Evolutionary conservation across 805 yeast species (phyloP).

Genomic region (Hermanozyma aechmeae): DNA sequence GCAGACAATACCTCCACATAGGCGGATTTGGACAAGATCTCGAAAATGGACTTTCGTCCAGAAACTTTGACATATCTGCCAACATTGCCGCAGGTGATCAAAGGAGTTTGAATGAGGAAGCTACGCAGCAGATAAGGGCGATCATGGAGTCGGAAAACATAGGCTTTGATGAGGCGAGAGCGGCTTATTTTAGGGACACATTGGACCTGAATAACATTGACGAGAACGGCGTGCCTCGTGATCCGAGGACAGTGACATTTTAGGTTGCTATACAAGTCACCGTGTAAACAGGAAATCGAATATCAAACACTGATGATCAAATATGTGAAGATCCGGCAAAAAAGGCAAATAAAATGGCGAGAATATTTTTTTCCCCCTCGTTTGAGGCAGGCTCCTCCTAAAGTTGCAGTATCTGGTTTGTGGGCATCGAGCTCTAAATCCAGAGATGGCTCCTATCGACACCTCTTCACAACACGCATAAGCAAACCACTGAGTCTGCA

Average conservation of each 20-base stretch:
- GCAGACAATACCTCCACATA: constrained; percentile 1
- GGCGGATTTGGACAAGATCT: constrained; percentile 30
- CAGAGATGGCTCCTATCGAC: too few relatives aligned
- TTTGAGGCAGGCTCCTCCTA: too few relatives aligned
- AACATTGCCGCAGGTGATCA: constrained; percentile 39
- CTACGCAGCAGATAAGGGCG: constrained; percentile 40
- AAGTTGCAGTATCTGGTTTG: too few relatives aligned
- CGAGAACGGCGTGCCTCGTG: background rate
- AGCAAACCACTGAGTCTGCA: background rate
- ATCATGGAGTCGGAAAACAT: constrained; percentile 46
- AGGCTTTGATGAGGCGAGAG: constrained; percentile 64
- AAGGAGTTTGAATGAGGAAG: constrained; percentile 44
- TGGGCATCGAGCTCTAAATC: too few relatives aligned
- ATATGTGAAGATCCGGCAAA: background rate
- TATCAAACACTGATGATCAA: background rate
- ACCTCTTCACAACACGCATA: too few relatives aligned
- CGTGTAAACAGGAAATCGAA: background rate
- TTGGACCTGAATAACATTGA: constrained; percentile 20
- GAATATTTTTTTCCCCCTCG: background rate
- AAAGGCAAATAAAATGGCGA: background rate
- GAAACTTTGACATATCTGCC: constrained; percentile 41
- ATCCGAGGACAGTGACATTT: background rate
- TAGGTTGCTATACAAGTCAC: constrained; percentile 2
- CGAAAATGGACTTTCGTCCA: constrained; percentile 50
- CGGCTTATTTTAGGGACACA: constrained; percentile 35